Percentiles rank a stretch among this genome's conserved stretches.
These are phyloP conservation scores for Halophytophthora batemanensis DNA, from an alignment of 352 stramenopile genomes.

Conservation along the genomic window DNA sequence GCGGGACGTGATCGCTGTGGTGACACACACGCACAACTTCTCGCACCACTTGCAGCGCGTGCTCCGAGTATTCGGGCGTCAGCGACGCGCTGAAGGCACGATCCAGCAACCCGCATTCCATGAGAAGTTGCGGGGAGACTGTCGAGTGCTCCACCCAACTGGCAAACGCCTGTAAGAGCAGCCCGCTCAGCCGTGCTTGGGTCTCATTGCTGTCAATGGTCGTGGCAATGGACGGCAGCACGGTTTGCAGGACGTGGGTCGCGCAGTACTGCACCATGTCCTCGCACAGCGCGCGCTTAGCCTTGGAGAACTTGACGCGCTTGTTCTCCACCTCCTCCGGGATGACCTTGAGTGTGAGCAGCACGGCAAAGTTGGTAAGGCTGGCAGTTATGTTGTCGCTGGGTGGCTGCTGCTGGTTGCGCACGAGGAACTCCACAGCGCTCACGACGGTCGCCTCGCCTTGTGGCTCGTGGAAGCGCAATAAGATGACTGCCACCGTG, in stretches of 20 bases:
- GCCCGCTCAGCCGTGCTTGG: constrained; percentile 36
- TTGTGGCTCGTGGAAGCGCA: constrained; percentile 73
- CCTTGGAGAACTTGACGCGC: constrained; percentile 75
- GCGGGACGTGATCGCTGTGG: constrained; percentile 50
- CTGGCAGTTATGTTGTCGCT: constrained; percentile 34
- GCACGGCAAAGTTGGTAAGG: constrained; percentile 70
- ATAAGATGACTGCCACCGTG: constrained; percentile 71
- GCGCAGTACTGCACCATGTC: constrained; percentile 65
- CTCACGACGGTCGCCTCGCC: constrained; percentile 43
- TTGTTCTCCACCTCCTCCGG: constrained; percentile 79
- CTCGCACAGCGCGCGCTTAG: constrained; percentile 59
- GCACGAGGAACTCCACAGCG: constrained; percentile 74
- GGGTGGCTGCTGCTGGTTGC: constrained; percentile 60
- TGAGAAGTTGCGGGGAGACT: constrained; percentile 45
- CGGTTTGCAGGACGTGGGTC: constrained; percentile 49
- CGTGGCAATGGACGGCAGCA: constrained; percentile 54
- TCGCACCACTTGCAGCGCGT: constrained; percentile 58
- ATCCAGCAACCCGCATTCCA: constrained; percentile 59
- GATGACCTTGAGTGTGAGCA: constrained; percentile 73
- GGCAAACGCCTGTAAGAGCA: constrained; percentile 61
- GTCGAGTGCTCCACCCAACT: constrained; percentile 78
- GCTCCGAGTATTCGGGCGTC: constrained; percentile 29
- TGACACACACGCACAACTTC: constrained; percentile 65
- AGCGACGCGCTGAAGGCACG: constrained; percentile 59
- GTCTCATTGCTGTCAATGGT: constrained; percentile 55